Percentiles rank a stretch among this genome's conserved stretches.
Conservation (phyloP, 2,329 filamentous ascomycete species). For the Chaetomiaceae sp. region DNA sequence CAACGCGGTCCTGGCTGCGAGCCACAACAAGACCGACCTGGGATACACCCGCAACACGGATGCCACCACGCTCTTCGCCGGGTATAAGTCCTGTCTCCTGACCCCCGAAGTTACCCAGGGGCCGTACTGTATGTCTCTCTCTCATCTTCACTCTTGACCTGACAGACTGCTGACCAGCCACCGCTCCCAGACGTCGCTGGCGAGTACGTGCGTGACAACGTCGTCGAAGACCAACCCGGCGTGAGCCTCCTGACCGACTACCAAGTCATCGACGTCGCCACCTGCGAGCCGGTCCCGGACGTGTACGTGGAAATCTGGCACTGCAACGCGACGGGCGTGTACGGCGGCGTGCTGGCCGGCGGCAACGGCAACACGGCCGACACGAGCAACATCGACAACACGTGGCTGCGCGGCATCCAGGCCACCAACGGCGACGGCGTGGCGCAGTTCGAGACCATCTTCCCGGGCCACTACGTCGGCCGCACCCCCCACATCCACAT, state of each 20-base stretch:
- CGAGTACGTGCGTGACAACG: constrained; percentile 42
- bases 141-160: too few species aligned
- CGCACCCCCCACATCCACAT: constrained; percentile 48
- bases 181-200: constrained; percentile 36
- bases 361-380: constrained; percentile 40
- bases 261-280: constrained; percentile 46
- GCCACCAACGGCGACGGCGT: constrained; percentile 39
- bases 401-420: constrained; percentile 40
- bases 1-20: constrained; percentile 32
- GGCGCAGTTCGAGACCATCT: constrained; percentile 39
- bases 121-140: constrained; percentile 42
- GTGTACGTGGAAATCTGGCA: constrained; percentile 46
- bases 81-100: constrained; percentile 45
- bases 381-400: constrained; percentile 36
- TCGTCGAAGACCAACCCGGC: constrained; percentile 42
- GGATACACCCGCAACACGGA: constrained; percentile 34
- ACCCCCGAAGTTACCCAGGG: constrained; percentile 51
- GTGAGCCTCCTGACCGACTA: constrained; percentile 43
- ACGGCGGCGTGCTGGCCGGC: constrained; percentile 43
- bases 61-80: constrained; percentile 37
- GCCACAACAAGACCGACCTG: constrained; percentile 36
- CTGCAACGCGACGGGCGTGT: constrained; percentile 44
- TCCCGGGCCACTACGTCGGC: constrained; percentile 43
- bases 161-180: background rate
- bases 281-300: constrained; percentile 43